Evolutionary conservation across 1,139 yeast genomes (phyloP), one percentile per base, ranked within the genome.

Genomic region (Torulaspora pretoriensis): DNA sequence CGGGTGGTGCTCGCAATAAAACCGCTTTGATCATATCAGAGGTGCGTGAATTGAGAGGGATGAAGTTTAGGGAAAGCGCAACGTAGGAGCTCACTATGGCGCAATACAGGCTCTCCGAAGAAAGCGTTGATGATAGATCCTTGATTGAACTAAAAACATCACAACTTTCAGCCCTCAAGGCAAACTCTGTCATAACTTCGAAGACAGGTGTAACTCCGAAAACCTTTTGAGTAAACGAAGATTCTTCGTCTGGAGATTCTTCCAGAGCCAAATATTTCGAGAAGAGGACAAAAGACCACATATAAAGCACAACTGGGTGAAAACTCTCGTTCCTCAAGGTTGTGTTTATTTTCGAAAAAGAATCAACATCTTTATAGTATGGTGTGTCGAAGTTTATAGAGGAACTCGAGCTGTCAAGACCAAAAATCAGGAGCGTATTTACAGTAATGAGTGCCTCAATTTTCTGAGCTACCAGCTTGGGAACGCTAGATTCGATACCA

Each of bases 201-300:
- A 49, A 43, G n/a, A 61, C 42, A 13, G 60, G 54, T 1, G 51
- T 52, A 1, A 50, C 41, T 1, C 59, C 49, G 24, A 60, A 55
- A 2, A 56, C 53, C n/a, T 56, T 54, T 22, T 64, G 53, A 33
- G 66, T 55, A 48, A 65, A 46, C 8, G 60, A 29, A 40, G 53
- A 27, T 40, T 51, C 48, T 49, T 51, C 34, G 42, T 49, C 46
- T 2, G 69, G 65, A 27, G 56, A 51, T 42, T 75, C 80, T 43
- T 75, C 74, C 10, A 77, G 60, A 24, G 77, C 63, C 34, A 74
- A 68, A 3, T 74, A 70, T 49, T 82, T 79, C 42, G 82, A 69
- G 52, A 80, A 79, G 7, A 83, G 60, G 4, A 82, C 66, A 16
- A 85, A 75, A 9, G 87, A 77, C 95, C 96, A 88, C 26, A 81